Base-by-base conservation (phyloP, 164 flowering plant genomes). In the Umbilicus rupestris region DNA sequence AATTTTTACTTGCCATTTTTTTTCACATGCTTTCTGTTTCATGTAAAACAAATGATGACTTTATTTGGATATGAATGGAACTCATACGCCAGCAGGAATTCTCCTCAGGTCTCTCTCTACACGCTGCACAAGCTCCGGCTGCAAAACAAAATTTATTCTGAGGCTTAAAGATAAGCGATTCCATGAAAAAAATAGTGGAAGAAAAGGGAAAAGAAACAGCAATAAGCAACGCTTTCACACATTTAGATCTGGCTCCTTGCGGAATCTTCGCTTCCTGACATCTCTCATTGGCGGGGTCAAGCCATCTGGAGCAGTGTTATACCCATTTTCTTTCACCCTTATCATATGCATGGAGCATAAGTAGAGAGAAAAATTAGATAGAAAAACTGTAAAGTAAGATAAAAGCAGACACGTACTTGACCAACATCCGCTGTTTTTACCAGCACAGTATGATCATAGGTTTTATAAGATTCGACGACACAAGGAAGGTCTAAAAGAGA, bases 271-370 rank as follows among this genome's bases (percentile, higher is more conserved):
- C 73, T 90, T 83, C 31, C 95, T 84, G 52, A 94, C 98, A 88
- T 93, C 98, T 70, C 92, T 85, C 97, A 94, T 91, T 24, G 98
- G 93, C 73, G 96, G 97, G 22, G 98, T 94, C 17, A 89, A 91
- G 49, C 98, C 98, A 78, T 89, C 97, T 64, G 89, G 88, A 59
- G 80, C 80, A 77, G 76, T 55, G 33, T 55, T 33, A 70, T 90
- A 95, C 72, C 82, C 82, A 22, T 83, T 81, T 69, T 90, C 97
- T 78, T 89, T 83, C 41, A 93, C 96, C 92, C 86, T 85, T 66
- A 93, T 87, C 79, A 93, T 89, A 96, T 90, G 83, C 44, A 19
- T 42, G 17, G 57, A 63, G 8, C 22, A 62, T 44, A 49, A 71
- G 15, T 37, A 64, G 6, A 68, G 28, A 69, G 9, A 11, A 29